These are phyloP conservation scores for Aspergillus candidus DNA, from an alignment of 2,329 filamentous ascomycete genomes.

Conservation along the genomic window DNA sequence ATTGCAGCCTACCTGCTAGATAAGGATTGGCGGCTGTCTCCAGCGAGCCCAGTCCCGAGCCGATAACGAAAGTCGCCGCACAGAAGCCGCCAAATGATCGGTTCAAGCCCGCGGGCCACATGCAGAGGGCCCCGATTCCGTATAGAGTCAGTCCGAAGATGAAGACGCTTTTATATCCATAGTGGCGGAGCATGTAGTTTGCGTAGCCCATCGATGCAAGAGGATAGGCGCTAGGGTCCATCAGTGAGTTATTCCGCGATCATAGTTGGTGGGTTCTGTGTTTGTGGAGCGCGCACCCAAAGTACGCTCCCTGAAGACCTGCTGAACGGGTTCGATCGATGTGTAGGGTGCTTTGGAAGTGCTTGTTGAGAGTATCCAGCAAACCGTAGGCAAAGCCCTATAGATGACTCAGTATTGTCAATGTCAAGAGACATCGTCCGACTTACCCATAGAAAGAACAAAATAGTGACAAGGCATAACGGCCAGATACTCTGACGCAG, in stretches of 20 bases:
- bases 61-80: conserved; percentile 64
- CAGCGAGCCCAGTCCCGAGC: conserved; percentile 65
- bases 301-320: conserved; percentile 60
- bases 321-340: conserved; percentile 54
- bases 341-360: conserved; percentile 52
- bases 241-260: background rate
- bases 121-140: conserved; percentile 69
- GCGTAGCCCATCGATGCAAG: conserved; percentile 50
- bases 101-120: conserved; percentile 74
- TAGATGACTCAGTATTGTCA: background rate
- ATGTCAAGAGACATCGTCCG: background rate
- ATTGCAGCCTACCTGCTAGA: conserved; percentile 47
- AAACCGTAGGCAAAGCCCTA: conserved; percentile 47
- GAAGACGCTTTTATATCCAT: conserved; percentile 75
- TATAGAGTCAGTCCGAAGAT: conserved; percentile 67
- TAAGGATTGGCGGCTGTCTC: conserved; percentile 76
- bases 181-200: conserved; percentile 60
- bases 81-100: conserved; percentile 70
- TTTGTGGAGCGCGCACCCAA: conserved; percentile 43
- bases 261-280: background rate
- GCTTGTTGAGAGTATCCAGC: conserved; percentile 47
- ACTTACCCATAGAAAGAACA: conserved; percentile 49
- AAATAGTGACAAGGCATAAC: conserved; percentile 41
- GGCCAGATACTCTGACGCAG: conserved; percentile 41
- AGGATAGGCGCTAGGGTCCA: conserved; percentile 43